Conservation (phyloP, 441 rosid species). For the Gossypium laxum region DNA sequence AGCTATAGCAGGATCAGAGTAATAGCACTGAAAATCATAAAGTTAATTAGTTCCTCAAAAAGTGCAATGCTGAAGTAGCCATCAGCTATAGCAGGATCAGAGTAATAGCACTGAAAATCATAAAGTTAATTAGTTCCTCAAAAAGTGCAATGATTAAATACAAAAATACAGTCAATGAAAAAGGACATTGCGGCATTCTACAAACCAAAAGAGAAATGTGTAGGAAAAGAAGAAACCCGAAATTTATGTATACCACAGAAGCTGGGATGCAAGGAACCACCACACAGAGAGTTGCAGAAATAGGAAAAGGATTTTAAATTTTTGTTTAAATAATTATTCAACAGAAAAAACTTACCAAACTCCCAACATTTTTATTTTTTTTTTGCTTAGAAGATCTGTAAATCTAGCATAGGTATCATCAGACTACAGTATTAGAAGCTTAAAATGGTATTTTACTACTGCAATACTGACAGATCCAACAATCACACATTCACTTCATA, state of each 20-base stretch:
- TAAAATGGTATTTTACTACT: not conserved
- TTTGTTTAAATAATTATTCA: not conserved
- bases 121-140: slow-evolving; percentile 8
- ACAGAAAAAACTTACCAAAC: not conserved
- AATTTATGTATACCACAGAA: not conserved
- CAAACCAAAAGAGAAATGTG: not conserved
- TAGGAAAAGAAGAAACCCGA: not conserved
- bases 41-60: too few species aligned
- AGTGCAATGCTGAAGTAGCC: slow-evolving; percentile 98
- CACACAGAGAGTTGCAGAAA: not conserved
- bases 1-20: too few species aligned
- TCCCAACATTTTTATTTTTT: not conserved
- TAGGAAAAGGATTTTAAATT: not conserved
- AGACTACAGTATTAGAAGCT: not conserved
- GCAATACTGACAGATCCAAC: not conserved
- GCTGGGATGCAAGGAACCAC: not conserved
- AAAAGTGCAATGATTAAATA: not conserved
- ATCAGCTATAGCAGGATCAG: slow-evolving; percentile 91
- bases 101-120: slow-evolving; percentile 75
- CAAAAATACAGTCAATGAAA: not conserved
- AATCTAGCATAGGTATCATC: not conserved
- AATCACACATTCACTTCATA: not conserved
- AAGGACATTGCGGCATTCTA: not conserved
- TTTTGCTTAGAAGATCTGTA: not conserved
- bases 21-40: too few species aligned